A percentile compares a stretch with the other conserved stretches of the same genome.
These are phyloP conservation scores for Auxenochlorella pyrenoidosa DNA, from an alignment of 139 green algal species.

Conservation along the genomic window DNA sequence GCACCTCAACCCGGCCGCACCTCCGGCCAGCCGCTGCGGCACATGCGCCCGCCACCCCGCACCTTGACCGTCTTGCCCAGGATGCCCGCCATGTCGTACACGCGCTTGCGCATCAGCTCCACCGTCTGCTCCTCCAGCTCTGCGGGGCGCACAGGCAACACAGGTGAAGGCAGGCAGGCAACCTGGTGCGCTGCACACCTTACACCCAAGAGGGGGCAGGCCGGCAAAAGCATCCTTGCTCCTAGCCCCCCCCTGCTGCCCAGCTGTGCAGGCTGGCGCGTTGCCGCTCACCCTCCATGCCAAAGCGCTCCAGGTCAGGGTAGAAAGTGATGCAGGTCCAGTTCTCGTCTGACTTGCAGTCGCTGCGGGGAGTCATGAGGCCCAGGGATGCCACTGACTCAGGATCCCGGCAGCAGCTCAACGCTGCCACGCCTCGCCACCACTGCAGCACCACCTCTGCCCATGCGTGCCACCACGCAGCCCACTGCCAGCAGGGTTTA, in stretches of 20 bases:
- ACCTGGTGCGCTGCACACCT: too few species aligned
- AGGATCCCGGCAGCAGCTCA: not conserved
- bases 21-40: too few species aligned
- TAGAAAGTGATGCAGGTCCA: conserved; percentile 98
- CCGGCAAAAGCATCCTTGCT: too few species aligned
- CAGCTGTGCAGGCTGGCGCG: too few species aligned
- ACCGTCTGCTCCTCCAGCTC: conserved; percentile 70
- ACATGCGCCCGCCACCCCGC: not conserved
- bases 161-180: too few species aligned
- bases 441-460: too few species aligned
- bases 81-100: conserved; percentile 96
- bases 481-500: not conserved
- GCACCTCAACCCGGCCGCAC: too few species aligned
- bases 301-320: conserved; percentile 93
- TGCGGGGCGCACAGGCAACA: not conserved
- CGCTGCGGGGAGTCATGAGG: not conserved
- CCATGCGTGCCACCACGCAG: too few species aligned
- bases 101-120: conserved; percentile 94
- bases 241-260: too few species aligned
- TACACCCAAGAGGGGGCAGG: too few species aligned
- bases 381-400: not conserved
- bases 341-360: conserved; percentile 93
- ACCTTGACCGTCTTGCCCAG: conserved; percentile 95
- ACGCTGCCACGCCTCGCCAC: not conserved
- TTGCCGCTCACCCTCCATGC: conserved; percentile 74